Evolutionary conservation across 2,329 filamentous ascomycete genomes (phyloP).

Genomic region (Pseudocercospora crystallina): DNA sequence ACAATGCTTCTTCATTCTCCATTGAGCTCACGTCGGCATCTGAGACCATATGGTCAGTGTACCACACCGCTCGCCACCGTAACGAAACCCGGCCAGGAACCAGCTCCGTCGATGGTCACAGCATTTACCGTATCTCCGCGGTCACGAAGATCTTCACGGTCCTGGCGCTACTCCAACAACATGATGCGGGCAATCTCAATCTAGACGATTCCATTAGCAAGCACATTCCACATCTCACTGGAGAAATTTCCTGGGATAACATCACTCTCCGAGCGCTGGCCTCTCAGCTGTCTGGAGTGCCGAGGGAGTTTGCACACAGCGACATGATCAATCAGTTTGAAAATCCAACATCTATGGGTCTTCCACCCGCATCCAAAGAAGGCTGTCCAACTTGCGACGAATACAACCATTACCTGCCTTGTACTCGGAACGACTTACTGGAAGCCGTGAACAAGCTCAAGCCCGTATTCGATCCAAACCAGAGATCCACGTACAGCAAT

Average conservation of each 20-base stretch:
- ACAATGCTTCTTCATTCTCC: conserved; percentile 40
- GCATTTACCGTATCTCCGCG: conserved; percentile 41
- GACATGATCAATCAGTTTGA: conserved; percentile 14
- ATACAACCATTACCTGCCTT: conserved; percentile 34
- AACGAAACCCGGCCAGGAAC: conserved; percentile 40
- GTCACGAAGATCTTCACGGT: conserved; percentile 50
- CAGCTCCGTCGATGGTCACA: conserved; percentile 38
- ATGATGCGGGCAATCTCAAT: conserved; percentile 51
- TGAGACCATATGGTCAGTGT: conserved; percentile 39
- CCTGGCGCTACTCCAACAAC: conserved; percentile 54
- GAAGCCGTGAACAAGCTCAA: conserved; percentile 30
- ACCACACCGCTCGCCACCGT: conserved; percentile 39
- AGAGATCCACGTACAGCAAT: conserved; percentile 45
- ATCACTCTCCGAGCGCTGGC: conserved; percentile 45
- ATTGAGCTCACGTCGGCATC: conserved; percentile 43
- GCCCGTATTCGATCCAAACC: conserved; percentile 44
- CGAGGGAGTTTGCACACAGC: conserved; percentile 38
- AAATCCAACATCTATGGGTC: conserved; percentile 30
- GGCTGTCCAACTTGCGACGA: conserved; percentile 38
- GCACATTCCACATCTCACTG: conserved; percentile 50
- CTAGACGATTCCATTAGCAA: conserved; percentile 48
- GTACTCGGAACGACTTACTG: conserved; percentile 36
- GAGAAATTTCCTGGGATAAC: conserved; percentile 41
- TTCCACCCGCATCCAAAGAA: conserved; percentile 37
- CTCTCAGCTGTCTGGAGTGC: conserved; percentile 44